These are phyloP conservation scores for Apiotrichum mycotoxinovorans DNA, from an alignment of 1,284 basidiomycete genomes.

Conservation along the genomic window DNA sequence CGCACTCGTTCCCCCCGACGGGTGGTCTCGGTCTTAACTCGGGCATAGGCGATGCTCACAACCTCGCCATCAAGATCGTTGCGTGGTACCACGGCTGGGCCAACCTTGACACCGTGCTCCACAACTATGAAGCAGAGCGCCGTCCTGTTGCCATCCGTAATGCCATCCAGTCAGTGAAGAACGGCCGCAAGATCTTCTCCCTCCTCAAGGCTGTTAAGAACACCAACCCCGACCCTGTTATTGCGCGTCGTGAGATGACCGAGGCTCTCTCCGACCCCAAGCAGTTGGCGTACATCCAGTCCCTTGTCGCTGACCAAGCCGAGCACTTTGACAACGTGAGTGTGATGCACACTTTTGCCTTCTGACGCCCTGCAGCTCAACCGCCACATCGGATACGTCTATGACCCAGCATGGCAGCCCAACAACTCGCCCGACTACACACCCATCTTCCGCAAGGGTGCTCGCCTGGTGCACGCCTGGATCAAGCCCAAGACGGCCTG, in stretches of 20 bases:
- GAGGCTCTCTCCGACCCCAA: conserved; percentile 20
- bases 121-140: conserved; percentile 25
- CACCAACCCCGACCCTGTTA: conserved; percentile 16
- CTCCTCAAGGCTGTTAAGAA: conserved; percentile 26
- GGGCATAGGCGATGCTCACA: conserved; percentile 29
- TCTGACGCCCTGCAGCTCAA: conserved; percentile 11
- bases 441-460: conserved; percentile 21
- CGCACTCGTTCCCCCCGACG: conserved; percentile 29
- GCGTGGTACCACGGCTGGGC: conserved; percentile 17
- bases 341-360: background rate
- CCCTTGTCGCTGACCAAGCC: conserved; percentile 21
- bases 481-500: conserved; percentile 8
- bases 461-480: conserved; percentile 26
- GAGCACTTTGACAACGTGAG: conserved; percentile 32
- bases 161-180: conserved; percentile 22
- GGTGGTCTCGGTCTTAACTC: conserved; percentile 30
- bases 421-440: conserved; percentile 12
- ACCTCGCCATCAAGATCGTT: conserved; percentile 25
- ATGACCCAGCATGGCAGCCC: conserved; percentile 18
- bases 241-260: conserved; percentile 20
- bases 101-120: conserved; percentile 12
- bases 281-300: conserved; percentile 16
- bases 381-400: conserved; percentile 30
- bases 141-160: conserved; percentile 28
- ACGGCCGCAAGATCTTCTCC: conserved; percentile 28